Conservation (phyloP, 805 yeast species). For the Zygosaccharomyces bisporus region DNA sequence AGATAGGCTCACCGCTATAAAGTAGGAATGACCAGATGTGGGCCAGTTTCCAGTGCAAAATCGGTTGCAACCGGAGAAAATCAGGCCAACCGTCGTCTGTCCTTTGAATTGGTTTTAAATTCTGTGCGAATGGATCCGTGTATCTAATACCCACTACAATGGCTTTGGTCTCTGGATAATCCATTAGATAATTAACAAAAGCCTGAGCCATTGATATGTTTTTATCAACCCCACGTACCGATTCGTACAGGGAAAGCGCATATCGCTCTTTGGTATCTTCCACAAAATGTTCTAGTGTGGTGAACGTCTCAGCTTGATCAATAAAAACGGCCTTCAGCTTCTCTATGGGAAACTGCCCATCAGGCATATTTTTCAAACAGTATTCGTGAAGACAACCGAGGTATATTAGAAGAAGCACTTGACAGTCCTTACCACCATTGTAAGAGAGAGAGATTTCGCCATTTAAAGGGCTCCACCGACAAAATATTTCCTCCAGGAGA, state of each 20-base stretch:
- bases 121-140: conserved; percentile 78
- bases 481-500: conserved; percentile 28
- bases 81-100: conserved; percentile 94
- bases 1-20: conserved; percentile 58
- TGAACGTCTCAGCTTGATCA: conserved; percentile 68
- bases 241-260: conserved; percentile 45
- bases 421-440: conserved; percentile 96
- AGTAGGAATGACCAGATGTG: conserved; percentile 83
- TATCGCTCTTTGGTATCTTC: conserved; percentile 50
- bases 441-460: conserved; percentile 73
- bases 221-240: conserved; percentile 25
- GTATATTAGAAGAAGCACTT: conserved; percentile 76
- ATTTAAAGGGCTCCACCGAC: conserved; percentile 31
- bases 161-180: conserved; percentile 55
- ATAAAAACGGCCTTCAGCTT: conserved; percentile 59
- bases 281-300: conserved; percentile 66
- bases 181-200: conserved; percentile 54
- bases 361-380: conserved; percentile 15
- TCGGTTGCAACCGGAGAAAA: conserved; percentile 81
- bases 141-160: conserved; percentile 85
- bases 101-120: conserved; percentile 54
- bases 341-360: conserved; percentile 31
- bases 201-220: conserved; percentile 58
- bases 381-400: conserved; percentile 49
- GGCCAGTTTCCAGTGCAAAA: conserved; percentile 79